These are phyloP conservation scores for Populus trichocarpa DNA, from an alignment of 441 rosid genomes.

Conservation along the genomic window DNA sequence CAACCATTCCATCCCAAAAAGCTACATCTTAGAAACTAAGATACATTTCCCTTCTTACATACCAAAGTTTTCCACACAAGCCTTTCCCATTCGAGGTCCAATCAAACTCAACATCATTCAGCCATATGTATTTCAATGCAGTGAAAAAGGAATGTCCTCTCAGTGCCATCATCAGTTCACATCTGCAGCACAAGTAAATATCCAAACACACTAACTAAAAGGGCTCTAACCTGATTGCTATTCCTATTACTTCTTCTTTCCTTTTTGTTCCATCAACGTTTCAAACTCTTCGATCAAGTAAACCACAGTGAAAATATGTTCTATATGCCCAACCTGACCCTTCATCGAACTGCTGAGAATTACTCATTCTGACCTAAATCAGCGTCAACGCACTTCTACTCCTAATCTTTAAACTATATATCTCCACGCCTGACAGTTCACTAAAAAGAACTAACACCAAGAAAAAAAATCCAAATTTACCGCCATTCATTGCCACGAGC, in stretches of 20 bases:
- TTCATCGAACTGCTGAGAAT: background rate
- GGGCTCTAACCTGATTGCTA: background rate
- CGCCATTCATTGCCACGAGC: background rate
- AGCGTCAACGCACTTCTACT: background rate
- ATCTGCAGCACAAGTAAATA: background rate
- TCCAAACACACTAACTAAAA: background rate
- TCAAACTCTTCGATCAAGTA: background rate
- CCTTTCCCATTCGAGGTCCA: background rate
- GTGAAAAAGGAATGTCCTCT: background rate
- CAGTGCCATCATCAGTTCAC: background rate
- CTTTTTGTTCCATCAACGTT: background rate
- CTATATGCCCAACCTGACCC: background rate
- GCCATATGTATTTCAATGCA: background rate
- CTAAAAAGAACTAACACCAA: background rate
- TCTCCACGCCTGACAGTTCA: background rate
- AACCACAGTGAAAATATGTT: no score
- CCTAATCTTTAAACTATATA: background rate
- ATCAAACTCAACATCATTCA: background rate
- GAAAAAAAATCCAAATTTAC: background rate
- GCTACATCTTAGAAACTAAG: background rate
- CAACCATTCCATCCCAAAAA: background rate
- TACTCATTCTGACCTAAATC: background rate
- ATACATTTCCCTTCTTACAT: background rate
- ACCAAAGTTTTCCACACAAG: background rate
- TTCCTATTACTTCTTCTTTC: background rate